Evolutionary conservation across 805 yeast genomes (phyloP).

Genomic region (Saccharomycopsis guyanensis): DNA sequence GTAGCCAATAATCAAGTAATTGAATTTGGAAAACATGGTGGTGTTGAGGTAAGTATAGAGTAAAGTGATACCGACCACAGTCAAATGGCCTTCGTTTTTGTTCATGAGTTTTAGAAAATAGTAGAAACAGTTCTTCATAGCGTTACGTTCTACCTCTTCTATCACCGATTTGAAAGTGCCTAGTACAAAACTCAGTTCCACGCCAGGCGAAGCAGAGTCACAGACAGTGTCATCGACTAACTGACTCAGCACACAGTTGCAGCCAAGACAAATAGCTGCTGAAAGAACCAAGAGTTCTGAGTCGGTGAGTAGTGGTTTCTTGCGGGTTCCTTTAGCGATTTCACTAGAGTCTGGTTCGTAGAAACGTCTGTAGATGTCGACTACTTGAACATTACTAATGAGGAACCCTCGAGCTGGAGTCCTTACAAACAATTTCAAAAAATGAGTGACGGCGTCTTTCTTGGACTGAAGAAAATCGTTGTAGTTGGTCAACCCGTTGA

Average conservation of each 20-base stretch:
- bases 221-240: neutral
- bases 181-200: neutral
- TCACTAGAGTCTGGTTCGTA: neutral
- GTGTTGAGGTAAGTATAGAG: conserved; percentile 10
- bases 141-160: conserved; percentile 7
- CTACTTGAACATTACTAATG: conserved; percentile 5
- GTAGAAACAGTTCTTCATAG: conserved; percentile 18
- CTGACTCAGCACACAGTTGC: conserved; percentile 3
- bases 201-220: neutral
- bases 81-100: conserved; percentile 7
- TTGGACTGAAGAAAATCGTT: neutral
- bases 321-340: neutral
- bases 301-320: conserved; percentile 3
- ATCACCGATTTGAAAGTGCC: conserved; percentile 1
- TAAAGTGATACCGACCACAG: conserved; percentile 10
- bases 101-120: conserved; percentile 12
- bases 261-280: conserved; percentile 16
- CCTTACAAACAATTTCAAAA: conserved; percentile 2
- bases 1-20: conserved; percentile 6
- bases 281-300: conserved; percentile 13
- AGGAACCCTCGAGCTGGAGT: conserved; percentile 4
- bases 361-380: conserved; percentile 3
- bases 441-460: neutral
- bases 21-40: conserved; percentile 14
- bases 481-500: conserved; percentile 2